Base-by-base conservation (phyloP, 768 basidiomycete genomes). In the Leccinum disarticulatum region DNA sequence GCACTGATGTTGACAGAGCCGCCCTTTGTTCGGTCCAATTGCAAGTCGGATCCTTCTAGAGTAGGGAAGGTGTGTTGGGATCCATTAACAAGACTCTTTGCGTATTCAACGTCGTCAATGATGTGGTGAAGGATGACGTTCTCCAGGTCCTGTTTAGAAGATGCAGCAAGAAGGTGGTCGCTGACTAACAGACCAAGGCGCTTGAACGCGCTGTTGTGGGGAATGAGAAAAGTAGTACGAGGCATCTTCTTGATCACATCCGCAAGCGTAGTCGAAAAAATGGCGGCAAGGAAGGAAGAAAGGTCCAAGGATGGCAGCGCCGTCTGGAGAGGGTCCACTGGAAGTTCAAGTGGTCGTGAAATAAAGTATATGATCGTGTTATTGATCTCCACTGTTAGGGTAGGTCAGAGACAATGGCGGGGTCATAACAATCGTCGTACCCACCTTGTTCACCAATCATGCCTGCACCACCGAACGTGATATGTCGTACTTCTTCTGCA, bases 331-430 rank as follows among this genome's bases (percentile, higher is more conserved):
- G 88, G 83, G 70, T 95, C 90, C 2, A 81, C 79, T 0, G 97
- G 97, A 15, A 93, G 94, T 3, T 85, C 78, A 51, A 98, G 79
- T 1, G 95, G 87, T 28, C 86, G 83, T 4, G 94, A 90, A 49
- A 98, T 75, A 66, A 98, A 89, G 75, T 98, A 99, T 61, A 99
- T 87, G 64, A 95, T 70, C 7, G 88, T 87, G 54, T 90, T 88
- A 56, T 92, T 84, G 57, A 87, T 76, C 62, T 85, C 77, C 62
- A 93, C 92, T 93, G 67, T 22, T 54, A 51, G 27, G 43, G 51
- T 65, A 33, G 58, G 58, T 66, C 55, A 68, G 36, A 36, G 25
- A 11, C 19, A 3, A 35, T 54, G 52, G 4, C 15, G 6, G 35
- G 19, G 33, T 55, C 30, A 43, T 35, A 33, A 54, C 46, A 50